Evolutionary conservation across 2,329 filamentous ascomycete species (phyloP).

Genomic region (Sporothrix inflata): DNA sequence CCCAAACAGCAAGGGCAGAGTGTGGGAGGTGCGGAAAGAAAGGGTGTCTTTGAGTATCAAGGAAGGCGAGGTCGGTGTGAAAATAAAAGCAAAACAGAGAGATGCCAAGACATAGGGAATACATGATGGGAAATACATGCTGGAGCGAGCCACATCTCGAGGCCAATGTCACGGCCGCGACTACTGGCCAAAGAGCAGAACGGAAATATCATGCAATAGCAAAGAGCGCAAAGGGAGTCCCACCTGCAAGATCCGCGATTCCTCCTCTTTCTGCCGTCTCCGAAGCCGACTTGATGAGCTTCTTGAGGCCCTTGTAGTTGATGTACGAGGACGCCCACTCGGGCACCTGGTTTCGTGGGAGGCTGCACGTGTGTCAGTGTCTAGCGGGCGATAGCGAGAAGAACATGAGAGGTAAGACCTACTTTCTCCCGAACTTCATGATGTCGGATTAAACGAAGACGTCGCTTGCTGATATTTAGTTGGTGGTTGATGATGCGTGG

Average conservation of each 20-base stretch:
- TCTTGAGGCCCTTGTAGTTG: conserved; percentile 91
- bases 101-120: not conserved
- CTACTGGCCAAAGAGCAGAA: not conserved
- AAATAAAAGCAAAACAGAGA: not conserved
- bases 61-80: not conserved
- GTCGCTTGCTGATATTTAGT: not conserved
- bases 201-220: conserved; percentile 32
- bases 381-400: not conserved
- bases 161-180: not conserved
- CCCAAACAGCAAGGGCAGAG: conserved; percentile 34
- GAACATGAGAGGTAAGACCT: conserved; percentile 23
- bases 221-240: conserved; percentile 45
- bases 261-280: conserved; percentile 68
- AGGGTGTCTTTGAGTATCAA: conserved; percentile 34
- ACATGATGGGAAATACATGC: conserved; percentile 5
- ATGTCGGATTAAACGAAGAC: not conserved
- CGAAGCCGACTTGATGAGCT: conserved; percentile 83
- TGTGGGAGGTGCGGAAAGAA: not conserved
- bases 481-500: not conserved
- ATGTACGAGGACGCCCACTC: conserved; percentile 86
- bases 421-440: conserved; percentile 47
- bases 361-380: conserved; percentile 36
- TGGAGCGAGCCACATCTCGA: not conserved
- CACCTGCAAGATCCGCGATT: conserved; percentile 88
- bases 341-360: conserved; percentile 81